Conservation (phyloP, 257 asterid species). For the Thymus quinquecostatus region DNA sequence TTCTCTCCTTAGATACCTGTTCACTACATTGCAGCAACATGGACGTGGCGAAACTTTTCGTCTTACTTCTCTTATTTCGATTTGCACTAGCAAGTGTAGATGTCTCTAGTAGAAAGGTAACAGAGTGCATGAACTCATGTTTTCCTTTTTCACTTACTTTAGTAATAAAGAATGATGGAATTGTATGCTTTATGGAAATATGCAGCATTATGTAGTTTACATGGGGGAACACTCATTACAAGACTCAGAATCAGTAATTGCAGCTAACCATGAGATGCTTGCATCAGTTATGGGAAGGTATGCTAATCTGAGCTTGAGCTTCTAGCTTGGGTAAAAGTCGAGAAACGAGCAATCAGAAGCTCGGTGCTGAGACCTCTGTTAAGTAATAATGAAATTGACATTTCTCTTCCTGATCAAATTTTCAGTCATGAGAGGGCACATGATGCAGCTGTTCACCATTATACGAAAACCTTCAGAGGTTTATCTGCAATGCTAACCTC, state of each 20-base stretch:
- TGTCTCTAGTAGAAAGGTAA: conserved; percentile 44
- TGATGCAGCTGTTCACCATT: conserved; percentile 48
- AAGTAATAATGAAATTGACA: neutral
- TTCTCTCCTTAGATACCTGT: conserved; percentile 1
- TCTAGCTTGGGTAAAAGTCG: conserved; percentile 11
- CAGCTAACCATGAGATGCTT: conserved; percentile 54
- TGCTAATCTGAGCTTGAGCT: conserved; percentile 1
- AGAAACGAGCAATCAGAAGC: neutral
- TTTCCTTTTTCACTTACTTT: neutral
- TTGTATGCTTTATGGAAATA: neutral
- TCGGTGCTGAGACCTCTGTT: neutral
- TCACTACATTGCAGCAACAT: conserved; percentile 24
- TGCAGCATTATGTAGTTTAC: conserved; percentile 70
- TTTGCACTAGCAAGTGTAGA: conserved; percentile 38
- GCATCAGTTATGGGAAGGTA: conserved; percentile 64
- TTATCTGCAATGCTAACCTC: conserved; percentile 70
- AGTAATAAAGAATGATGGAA: neutral
- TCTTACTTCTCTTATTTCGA: conserved; percentile 30
- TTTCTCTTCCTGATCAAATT: neutral
- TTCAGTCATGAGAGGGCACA: conserved; percentile 48
- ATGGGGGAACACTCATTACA: conserved; percentile 59
- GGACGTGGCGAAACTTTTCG: conserved; percentile 32
- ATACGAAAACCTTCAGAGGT: conserved; percentile 54
- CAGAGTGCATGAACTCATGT: neutral
- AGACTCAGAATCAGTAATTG: conserved; percentile 48